Conservation (phyloP, 208 protist genomes). For the Crithidia brevicula region DNA sequence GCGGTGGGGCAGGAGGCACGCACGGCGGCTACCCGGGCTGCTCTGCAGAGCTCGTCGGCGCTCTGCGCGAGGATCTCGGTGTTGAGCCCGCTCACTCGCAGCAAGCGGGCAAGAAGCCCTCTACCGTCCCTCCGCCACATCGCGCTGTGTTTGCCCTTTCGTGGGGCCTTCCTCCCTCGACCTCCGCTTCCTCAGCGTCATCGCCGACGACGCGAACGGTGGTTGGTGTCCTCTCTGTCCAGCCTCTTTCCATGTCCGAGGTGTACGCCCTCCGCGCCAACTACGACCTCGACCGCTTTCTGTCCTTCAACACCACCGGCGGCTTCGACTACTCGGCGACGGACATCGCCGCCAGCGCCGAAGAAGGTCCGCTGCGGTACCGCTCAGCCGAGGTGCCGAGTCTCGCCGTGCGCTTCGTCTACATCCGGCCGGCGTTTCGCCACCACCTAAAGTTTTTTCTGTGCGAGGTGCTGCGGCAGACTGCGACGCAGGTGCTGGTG, state of each 20-base stretch:
- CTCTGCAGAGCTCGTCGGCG: conserved; percentile 24
- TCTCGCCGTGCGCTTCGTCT: conserved; percentile 72
- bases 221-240: conserved; percentile 67
- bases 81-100: neutral
- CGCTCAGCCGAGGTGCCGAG: conserved; percentile 51
- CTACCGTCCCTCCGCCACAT: conserved; percentile 2
- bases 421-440: conserved; percentile 66
- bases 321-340: conserved; percentile 71
- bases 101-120: neutral
- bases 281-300: conserved; percentile 86
- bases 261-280: conserved; percentile 87
- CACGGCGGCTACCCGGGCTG: conserved; percentile 24
- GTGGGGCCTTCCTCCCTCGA: conserved; percentile 11
- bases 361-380: conserved; percentile 48
- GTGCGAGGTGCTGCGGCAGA: conserved; percentile 74
- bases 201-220: conserved; percentile 24
- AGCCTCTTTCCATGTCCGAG: conserved; percentile 53
- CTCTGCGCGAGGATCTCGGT: conserved; percentile 33
- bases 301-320: conserved; percentile 67
- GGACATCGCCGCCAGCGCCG: conserved; percentile 51
- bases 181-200: neutral
- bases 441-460: conserved; percentile 78
- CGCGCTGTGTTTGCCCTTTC: conserved; percentile 39
- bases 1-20: neutral
- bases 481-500: conserved; percentile 66